Percentiles rank a stretch among this genome's conserved stretches.
Evolutionary conservation across 2,329 filamentous ascomycete species (phyloP).

Genomic region (Tolypocladium pustulatum): DNA sequence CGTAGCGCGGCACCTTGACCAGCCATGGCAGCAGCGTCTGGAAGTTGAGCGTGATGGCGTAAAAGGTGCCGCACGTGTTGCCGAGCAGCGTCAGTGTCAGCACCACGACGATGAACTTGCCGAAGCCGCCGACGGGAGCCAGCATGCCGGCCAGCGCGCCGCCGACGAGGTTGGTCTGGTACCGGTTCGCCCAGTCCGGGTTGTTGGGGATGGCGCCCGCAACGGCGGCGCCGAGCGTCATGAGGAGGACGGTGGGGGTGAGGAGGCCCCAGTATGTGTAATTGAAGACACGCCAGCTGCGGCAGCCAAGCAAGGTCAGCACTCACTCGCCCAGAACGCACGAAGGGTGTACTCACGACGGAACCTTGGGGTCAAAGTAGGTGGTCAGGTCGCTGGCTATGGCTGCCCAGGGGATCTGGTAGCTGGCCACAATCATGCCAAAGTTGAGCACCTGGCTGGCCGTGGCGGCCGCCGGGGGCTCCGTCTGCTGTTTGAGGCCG

Average conservation of each 20-base stretch:
- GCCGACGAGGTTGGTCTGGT: slow-evolving; percentile 41
- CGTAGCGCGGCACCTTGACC: slow-evolving; percentile 42
- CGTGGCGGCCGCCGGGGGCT: slow-evolving; percentile 26
- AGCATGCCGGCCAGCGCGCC: slow-evolving; percentile 52
- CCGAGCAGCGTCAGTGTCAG: slow-evolving; percentile 47
- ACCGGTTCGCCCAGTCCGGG: slow-evolving; percentile 42
- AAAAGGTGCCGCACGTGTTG: slow-evolving; percentile 49
- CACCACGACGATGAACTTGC: slow-evolving; percentile 50
- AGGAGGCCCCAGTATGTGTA: slow-evolving; percentile 48
- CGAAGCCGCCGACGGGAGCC: slow-evolving; percentile 45
- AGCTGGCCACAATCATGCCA: slow-evolving; percentile 50
- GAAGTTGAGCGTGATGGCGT: slow-evolving; percentile 54
- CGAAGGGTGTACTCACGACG: slow-evolving; percentile 26
- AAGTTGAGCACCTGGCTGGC: slow-evolving; percentile 41
- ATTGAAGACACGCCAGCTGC: slow-evolving; percentile 34
- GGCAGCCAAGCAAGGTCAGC: not conserved
- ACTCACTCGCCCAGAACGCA: not conserved
- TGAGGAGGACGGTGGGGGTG: slow-evolving; percentile 45
- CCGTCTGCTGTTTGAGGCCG: slow-evolving; percentile 35
- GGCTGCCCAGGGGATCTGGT: slow-evolving; percentile 52
- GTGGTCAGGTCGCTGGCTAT: slow-evolving; percentile 51
- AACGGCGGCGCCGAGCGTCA: slow-evolving; percentile 55
- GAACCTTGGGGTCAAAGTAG: slow-evolving; percentile 46
- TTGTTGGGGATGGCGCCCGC: slow-evolving; percentile 46
- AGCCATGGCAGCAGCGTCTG: slow-evolving; percentile 50